Evolutionary conservation across 2,329 filamentous ascomycete genomes (phyloP).

Genomic region (Aspergillus fijiensis): DNA sequence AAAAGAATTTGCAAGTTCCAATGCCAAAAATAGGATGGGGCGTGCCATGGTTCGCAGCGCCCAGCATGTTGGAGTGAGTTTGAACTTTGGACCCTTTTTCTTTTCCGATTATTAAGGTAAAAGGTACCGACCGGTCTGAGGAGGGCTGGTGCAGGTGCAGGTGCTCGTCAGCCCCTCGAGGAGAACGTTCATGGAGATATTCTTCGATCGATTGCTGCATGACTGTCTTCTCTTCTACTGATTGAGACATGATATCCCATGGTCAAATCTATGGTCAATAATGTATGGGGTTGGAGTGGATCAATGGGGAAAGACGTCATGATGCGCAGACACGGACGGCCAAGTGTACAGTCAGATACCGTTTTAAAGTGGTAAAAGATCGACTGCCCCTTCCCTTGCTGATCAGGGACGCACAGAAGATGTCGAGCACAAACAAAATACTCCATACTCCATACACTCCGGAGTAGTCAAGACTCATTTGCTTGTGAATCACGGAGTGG

Average conservation of each 20-base stretch:
- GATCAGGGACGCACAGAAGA: conserved; percentile 2
- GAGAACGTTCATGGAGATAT: not conserved
- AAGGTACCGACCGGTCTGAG: not conserved
- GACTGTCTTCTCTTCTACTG: not conserved
- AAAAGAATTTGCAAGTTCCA: conserved; percentile 2
- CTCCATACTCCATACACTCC: not conserved
- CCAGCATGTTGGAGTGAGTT: not conserved
- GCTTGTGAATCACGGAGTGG: not conserved
- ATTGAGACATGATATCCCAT: not conserved
- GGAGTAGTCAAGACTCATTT: not conserved
- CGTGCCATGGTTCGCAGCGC: conserved; percentile 7
- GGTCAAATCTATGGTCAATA: not conserved
- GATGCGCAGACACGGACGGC: conserved; percentile 8
- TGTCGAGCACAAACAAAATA: not conserved
- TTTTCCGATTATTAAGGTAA: not conserved
- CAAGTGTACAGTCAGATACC: not conserved
- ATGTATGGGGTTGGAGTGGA: conserved; percentile 1
- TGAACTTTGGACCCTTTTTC: not conserved
- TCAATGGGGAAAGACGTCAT: conserved; percentile 8
- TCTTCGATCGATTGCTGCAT: not conserved
- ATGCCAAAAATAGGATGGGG: conserved; percentile 16
- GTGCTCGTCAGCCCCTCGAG: not conserved
- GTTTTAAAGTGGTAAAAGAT: not conserved
- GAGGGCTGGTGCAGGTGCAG: not conserved
- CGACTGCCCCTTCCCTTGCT: not conserved